Base-by-base conservation (phyloP, 2,329 filamentous ascomycete species). In the Apiospora malaysiana region DNA sequence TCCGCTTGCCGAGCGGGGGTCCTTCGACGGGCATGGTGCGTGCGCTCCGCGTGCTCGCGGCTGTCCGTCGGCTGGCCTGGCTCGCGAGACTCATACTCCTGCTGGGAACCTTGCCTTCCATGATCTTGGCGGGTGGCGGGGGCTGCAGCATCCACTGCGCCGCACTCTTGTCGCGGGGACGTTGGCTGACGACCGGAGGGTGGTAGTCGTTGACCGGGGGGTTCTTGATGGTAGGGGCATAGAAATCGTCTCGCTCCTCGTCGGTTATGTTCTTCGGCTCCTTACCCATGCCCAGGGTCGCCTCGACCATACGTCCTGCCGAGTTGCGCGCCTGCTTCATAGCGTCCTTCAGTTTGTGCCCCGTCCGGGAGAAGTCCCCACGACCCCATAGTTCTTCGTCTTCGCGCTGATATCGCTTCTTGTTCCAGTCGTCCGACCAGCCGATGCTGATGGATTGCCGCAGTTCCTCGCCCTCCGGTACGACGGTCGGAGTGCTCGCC, bases 81-180 rank as follows among this genome's bases (percentile, higher is more conserved):
- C 86, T 89, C 51, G 82, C 85, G 46, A 86, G 84, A 77, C 90
- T 93, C 46, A 85, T 84, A 74, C 89, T 91, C 69, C 91, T 84
- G 76, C 87, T 89, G 25, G 90, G 89, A 46, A 93, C 89, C 79
- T 95, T 96, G 74, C 94, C 95, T 74, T 92, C 93, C 95, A 98
- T 98, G 72, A 97, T 87, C 79, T 92, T 94, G 70, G 95, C 94
- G 45, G 92, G 89, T n/a, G 95, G 95, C 1, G 94, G 94, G 2
- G 95, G 95, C 78, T 97, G 94, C 68, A 97, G 85, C 94, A 98
- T 97, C 95, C 95, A 98, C 77, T 87, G 88, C 70, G 93, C 92
- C 72, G 93, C 94, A 70, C 90, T 90, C 77, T 85, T 90, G 78
- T 89, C 90, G 47, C 86, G 87, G 18, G 91, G 92, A 70, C 89